Evolutionary conservation across 2,329 filamentous ascomycete genomes (phyloP).

Genomic region (Aureobasidium pullulans): DNA sequence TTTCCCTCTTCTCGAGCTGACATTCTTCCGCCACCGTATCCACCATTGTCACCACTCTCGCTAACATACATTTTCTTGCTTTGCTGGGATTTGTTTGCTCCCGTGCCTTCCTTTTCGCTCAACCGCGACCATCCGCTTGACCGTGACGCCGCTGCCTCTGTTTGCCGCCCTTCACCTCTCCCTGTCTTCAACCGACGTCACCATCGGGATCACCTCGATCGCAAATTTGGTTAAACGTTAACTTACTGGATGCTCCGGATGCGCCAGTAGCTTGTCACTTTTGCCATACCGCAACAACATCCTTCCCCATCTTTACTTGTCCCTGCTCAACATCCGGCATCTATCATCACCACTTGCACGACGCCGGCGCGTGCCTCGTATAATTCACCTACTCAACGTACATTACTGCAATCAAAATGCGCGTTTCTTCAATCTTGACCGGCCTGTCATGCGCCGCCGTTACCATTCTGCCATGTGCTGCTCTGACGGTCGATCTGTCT

Average conservation of each 20-base stretch:
- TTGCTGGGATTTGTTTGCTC: not conserved
- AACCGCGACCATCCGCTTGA: not conserved
- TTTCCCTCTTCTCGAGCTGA: not conserved
- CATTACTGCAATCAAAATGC: constrained; percentile 15
- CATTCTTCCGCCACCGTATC: not conserved
- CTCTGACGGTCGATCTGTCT: constrained; percentile 19
- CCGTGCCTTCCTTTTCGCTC: not conserved
- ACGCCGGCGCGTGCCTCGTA: not conserved
- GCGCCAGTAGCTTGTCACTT: not conserved
- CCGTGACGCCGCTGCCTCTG: not conserved
- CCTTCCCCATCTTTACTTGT: not conserved
- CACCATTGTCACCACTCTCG: not conserved
- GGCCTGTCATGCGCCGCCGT: constrained; percentile 16
- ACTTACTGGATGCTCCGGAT: not conserved
- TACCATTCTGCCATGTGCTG: constrained; percentile 17
- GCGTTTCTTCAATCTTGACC: constrained; percentile 14
- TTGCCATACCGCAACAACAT: not conserved
- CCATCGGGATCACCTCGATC: not conserved
- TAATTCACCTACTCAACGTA: not conserved
- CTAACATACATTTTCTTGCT: not conserved
- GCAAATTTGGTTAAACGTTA: not conserved
- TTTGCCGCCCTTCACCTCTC: constrained; percentile 2
- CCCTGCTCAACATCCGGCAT: not conserved
- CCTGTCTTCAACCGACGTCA: constrained; percentile 12
- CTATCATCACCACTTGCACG: not conserved